phyloP scores from a whole-genome alignment of 805 yeast species.

The Teunomyces gatunensis region DNA sequence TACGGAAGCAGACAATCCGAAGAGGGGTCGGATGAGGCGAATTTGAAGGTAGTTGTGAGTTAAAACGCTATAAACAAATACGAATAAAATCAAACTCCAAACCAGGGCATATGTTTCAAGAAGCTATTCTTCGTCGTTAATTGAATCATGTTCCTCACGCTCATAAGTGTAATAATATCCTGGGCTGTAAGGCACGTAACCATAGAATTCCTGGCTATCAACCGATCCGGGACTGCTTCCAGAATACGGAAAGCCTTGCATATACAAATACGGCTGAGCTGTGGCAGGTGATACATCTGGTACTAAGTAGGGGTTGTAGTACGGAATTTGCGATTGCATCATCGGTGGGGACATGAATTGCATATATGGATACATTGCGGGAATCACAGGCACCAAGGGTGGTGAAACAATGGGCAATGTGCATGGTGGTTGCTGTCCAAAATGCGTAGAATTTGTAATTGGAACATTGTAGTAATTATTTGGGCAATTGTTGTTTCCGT shows the following conservation, averaged over 20 bases:
- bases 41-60: not conserved
- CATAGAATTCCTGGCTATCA: not conserved
- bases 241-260: not conserved
- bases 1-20: not conserved
- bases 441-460: not conserved
- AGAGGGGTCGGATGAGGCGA: not conserved
- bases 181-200: not conserved
- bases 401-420: not conserved
- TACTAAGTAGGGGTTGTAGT: slow-evolving; percentile 10
- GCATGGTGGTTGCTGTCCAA: not conserved
- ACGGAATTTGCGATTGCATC: slow-evolving; percentile 6
- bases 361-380: not conserved
- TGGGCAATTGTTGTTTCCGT: not conserved
- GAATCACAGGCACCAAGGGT: not conserved
- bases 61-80: not conserved
- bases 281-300: not conserved
- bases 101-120: not conserved
- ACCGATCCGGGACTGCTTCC: not conserved
- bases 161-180: slow-evolving; percentile 1
- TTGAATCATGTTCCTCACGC: not conserved
- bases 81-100: not conserved
- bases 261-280: not conserved
- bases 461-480: not conserved
- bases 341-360: not conserved
- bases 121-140: not conserved